A percentile compares a stretch with the other conserved stretches of the same genome.
These are phyloP conservation scores for Spergularia azorica DNA, from an alignment of 179 eudicot species.

Conservation along the genomic window DNA sequence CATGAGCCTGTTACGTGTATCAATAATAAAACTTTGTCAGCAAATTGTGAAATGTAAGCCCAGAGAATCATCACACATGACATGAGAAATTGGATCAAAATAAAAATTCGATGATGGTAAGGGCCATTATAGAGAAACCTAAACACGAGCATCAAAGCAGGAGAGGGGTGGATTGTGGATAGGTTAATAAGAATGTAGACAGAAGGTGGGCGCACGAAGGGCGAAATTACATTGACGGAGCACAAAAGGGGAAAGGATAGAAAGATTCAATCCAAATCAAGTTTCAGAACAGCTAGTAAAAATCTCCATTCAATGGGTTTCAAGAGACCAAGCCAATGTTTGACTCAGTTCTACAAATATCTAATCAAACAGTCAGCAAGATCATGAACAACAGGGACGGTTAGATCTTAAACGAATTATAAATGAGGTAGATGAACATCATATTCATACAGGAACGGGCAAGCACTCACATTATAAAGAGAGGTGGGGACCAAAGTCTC, in stretches of 20 bases:
- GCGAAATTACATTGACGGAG: not conserved
- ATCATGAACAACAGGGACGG: not conserved
- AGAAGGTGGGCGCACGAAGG: not conserved
- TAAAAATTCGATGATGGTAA: not conserved
- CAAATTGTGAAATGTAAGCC: not conserved
- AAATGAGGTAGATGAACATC: not conserved
- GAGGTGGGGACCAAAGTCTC: slow-evolving; percentile 95
- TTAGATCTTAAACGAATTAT: not conserved
- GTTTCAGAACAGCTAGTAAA: not conserved
- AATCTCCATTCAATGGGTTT: not conserved
- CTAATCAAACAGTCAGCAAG: not conserved
- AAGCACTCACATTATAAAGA: slow-evolving; percentile 64
- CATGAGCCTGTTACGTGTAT: slow-evolving; percentile 56
- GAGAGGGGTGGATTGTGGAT: not conserved
- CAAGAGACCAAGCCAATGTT: not conserved
- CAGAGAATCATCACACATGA: not conserved
- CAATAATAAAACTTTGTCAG: slow-evolving; percentile 21
- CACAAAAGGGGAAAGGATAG: not conserved
- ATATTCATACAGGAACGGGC: not conserved
- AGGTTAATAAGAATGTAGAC: not conserved
- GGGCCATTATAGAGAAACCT: not conserved
- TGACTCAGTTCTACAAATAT: not conserved
- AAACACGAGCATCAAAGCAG: slow-evolving; percentile 14
- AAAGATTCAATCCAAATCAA: not conserved
- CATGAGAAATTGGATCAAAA: not conserved